Conservation (phyloP, 495 filamentous ascomycete species). For the Astrothelium subdiscretum region DNA sequence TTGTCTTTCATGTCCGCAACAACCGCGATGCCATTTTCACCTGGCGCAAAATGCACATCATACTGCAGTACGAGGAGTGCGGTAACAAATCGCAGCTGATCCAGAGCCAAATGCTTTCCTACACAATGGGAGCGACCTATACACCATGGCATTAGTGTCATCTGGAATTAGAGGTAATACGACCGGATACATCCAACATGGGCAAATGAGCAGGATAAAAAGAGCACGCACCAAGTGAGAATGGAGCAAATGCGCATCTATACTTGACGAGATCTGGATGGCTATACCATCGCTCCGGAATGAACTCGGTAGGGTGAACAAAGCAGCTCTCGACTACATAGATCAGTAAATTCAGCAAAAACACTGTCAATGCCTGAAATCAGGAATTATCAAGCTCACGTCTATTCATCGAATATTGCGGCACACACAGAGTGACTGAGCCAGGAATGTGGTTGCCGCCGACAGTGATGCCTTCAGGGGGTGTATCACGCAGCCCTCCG, state of each 20-base stretch:
- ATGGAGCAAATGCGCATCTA: slow-evolving; percentile 40
- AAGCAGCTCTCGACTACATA: slow-evolving; percentile 24
- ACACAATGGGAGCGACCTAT: slow-evolving; percentile 34
- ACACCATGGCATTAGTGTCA: no score
- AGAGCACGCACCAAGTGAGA: slow-evolving; percentile 17
- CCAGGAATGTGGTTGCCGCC: slow-evolving; percentile 38
- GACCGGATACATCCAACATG: no score
- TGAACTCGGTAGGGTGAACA: slow-evolving; percentile 30
- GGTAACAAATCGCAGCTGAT: slow-evolving; percentile 36
- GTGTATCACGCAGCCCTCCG: slow-evolving; percentile 34
- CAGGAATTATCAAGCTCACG: slow-evolving; percentile 12
- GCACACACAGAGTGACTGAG: slow-evolving; percentile 28
- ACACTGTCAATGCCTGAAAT: slow-evolving; percentile 10
- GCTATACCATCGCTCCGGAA: slow-evolving; percentile 46
- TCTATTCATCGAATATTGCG: slow-evolving; percentile 35
- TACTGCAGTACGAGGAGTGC: slow-evolving; percentile 34
- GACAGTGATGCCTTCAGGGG: slow-evolving; percentile 35
- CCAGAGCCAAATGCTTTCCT: slow-evolving; percentile 40
- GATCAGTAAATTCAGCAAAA: background rate
- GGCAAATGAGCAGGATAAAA: background rate
- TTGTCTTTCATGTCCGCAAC: slow-evolving; percentile 30
- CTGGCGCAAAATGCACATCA: slow-evolving; percentile 31
- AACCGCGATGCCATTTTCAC: slow-evolving; percentile 30
- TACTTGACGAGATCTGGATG: slow-evolving; percentile 34
- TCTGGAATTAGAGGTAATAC: no score